Conservation (phyloP, 2,329 filamentous ascomycete species). For the Corynespora cassiicola region DNA sequence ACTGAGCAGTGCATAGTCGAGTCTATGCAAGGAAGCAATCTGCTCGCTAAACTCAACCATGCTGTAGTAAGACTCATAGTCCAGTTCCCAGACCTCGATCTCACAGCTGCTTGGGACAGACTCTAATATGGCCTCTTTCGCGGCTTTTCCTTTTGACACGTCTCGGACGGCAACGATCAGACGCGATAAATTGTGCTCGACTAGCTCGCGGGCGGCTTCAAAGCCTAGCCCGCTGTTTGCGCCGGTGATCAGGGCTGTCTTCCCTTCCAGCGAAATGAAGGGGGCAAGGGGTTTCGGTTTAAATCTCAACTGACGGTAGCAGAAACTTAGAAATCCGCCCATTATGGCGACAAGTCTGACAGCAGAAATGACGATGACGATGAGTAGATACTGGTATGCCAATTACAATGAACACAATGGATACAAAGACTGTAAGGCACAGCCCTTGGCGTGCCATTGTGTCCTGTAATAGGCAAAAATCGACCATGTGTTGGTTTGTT, state of each 20-base stretch:
- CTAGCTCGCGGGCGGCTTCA: slow-evolving; percentile 57
- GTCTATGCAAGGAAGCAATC: slow-evolving; percentile 40
- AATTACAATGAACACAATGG: too few species aligned
- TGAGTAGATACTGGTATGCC: slow-evolving; percentile 2
- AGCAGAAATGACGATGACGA: background rate
- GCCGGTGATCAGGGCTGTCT: slow-evolving; percentile 58
- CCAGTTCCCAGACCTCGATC: slow-evolving; percentile 54
- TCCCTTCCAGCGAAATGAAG: slow-evolving; percentile 42
- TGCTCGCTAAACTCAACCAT: slow-evolving; percentile 51
- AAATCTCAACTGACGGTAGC: slow-evolving; percentile 17
- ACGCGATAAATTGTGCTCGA: slow-evolving; percentile 48
- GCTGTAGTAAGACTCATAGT: slow-evolving; percentile 54
- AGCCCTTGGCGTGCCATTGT: too few species aligned
- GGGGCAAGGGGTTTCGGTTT: slow-evolving; percentile 18
- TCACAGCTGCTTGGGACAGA: slow-evolving; percentile 38
- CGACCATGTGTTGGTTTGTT: too few species aligned
- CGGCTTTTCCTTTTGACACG: slow-evolving; percentile 48
- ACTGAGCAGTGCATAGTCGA: slow-evolving; percentile 56
- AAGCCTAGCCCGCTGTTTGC: slow-evolving; percentile 59
- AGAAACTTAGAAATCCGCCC: slow-evolving; percentile 20
- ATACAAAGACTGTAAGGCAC: too few species aligned
- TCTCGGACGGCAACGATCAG: slow-evolving; percentile 57
- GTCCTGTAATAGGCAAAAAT: too few species aligned
- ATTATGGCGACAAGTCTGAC: slow-evolving; percentile 5
- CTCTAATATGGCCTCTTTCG: slow-evolving; percentile 48